phyloP scores from a whole-genome alignment of 148 eudicot species.

The Rhododendron williamsianum region DNA sequence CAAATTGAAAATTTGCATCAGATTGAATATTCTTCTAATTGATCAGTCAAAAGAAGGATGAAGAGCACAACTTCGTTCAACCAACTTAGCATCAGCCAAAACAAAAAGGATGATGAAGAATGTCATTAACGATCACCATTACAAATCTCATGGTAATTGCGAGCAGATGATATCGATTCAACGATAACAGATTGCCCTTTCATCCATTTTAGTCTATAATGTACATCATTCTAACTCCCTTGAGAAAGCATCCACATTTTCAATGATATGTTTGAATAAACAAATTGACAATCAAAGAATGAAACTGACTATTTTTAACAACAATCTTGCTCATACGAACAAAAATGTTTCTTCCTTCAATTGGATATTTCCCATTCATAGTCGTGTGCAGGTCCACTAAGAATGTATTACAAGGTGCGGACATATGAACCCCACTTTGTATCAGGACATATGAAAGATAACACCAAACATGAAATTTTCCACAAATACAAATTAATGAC shows the following conservation, averaged over 20 bases:
- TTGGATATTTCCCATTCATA: not conserved
- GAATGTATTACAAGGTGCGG: not conserved
- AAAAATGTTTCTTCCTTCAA: not conserved
- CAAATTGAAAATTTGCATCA: not conserved
- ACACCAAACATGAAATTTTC: not conserved
- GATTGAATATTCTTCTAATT: not conserved
- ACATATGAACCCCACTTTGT: no score
- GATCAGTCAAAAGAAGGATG: not conserved
- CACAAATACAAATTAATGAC: not conserved
- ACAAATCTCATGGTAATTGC: not conserved
- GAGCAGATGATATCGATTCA: not conserved
- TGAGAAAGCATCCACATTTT: not conserved
- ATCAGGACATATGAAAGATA: not conserved
- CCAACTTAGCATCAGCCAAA: slow-evolving; percentile 1
- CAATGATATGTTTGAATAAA: not conserved
- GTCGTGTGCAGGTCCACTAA: not conserved
- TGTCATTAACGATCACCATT: not conserved
- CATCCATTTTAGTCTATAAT: not conserved
- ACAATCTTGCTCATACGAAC: not conserved
- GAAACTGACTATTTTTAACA: not conserved
- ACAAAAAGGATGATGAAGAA: not conserved
- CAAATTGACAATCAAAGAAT: not conserved
- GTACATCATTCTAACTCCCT: not conserved
- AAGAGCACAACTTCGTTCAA: not conserved
- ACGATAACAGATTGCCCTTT: not conserved